phyloP scores from a whole-genome alignment of 257 asterid species.

The Thymus quinquecostatus region DNA sequence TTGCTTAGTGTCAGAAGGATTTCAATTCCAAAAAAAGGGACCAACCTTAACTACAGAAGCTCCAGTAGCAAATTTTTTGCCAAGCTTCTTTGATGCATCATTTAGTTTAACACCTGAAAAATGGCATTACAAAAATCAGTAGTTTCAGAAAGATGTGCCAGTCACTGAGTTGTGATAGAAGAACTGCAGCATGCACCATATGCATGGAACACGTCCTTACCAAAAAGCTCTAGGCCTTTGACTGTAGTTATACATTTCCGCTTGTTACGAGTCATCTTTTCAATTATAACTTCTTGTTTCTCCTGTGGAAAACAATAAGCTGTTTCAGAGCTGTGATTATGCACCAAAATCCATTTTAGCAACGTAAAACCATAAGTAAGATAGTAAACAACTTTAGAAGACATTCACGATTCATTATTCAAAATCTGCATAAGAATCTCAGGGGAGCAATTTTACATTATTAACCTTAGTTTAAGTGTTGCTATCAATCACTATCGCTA shows the following conservation, averaged over 20 bases:
- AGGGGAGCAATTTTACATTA: not conserved
- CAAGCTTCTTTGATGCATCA: slow-evolving; percentile 98
- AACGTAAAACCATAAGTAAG: slow-evolving; percentile 17
- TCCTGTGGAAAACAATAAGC: slow-evolving; percentile 55
- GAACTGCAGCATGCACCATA: slow-evolving; percentile 14
- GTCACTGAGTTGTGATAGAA: not conserved
- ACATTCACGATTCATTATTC: not conserved
- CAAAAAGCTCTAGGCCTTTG: slow-evolving; percentile 93
- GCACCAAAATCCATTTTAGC: slow-evolving; percentile 21
- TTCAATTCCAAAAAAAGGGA: slow-evolving; percentile 23
- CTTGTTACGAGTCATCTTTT: slow-evolving; percentile 93
- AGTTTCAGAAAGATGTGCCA: slow-evolving; percentile 16
- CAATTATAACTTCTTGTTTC: slow-evolving; percentile 86
- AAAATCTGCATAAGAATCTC: not conserved
- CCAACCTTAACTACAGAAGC: slow-evolving; percentile 95
- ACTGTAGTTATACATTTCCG: slow-evolving; percentile 94
- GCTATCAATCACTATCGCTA: too few species aligned
- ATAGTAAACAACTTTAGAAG: not conserved
- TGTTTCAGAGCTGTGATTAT: slow-evolving; percentile 13
- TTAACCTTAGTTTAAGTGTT: not conserved
- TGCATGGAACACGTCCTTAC: slow-evolving; percentile 44
- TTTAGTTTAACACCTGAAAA: slow-evolving; percentile 79
- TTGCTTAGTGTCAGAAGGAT: slow-evolving; percentile 5
- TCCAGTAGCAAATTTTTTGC: slow-evolving; percentile 96
- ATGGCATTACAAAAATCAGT: slow-evolving; percentile 20